Base-by-base conservation (phyloP, 257 asterid genomes). In the Nicotiana tabacum region DNA sequence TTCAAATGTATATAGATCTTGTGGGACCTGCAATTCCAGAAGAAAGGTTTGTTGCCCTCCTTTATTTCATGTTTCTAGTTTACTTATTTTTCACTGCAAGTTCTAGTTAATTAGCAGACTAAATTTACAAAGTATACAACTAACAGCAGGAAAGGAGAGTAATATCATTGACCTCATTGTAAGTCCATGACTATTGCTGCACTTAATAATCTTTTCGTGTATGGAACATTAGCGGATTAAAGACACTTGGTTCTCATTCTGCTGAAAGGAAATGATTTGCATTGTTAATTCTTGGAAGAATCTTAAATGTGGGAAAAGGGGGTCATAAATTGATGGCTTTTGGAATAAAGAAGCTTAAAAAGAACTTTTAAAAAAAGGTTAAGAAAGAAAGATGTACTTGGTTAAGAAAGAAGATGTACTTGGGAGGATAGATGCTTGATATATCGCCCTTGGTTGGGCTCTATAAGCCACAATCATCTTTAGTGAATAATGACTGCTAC, bases 1-100 rank as follows among this genome's bases (percentile, higher is more conserved):
- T 87, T 77, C 79, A 77, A 82, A 57, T 96, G 66, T 90, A 85
- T 67, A 89, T 96, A 62, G 97, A 92, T 79, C 86, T 96, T 83
- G 90, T 96, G 85, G 99, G 99, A 78, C 97, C 98, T 84, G 93
- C 88, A 66, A 87, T 96, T 88, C 92, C 97, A 21, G 85, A 72
- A 37, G 87, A 85, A 62, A 94, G 98, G 98, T 93, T 56, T 76
- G 69, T 81, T 64, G 65, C 18, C 35, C 77, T 32, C 66, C 69
- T 21, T 64, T 11, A 46, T 46, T 65, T 76, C 27, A 15, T 76
- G 43, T 76, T 51, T 76, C 4, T 51, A 4, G 80, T 46, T 72
- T 46, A 12, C 21, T 72, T 46, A 24, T 35, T 72, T 72, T 0
- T 12, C 35, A 3, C 21, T 24, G 78, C 78, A 24, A 21, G 12